phyloP scores from a whole-genome alignment of 176 grass and related monocot species.

The Ensete glaucum region DNA sequence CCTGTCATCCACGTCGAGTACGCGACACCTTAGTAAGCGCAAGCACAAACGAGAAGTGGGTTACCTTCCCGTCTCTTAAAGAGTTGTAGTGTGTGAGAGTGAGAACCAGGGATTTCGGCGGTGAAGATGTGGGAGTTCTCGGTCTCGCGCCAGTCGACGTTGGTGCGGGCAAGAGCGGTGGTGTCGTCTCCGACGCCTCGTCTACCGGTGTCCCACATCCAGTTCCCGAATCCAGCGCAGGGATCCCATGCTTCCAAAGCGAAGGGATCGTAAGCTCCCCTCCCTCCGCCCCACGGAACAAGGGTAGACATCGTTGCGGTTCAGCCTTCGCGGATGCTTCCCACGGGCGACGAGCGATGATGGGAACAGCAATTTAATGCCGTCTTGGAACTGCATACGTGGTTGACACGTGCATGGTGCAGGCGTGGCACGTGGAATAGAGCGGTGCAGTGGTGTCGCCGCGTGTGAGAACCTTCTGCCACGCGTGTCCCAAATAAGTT shows the following conservation, averaged over 20 bases:
- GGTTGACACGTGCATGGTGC: not conserved
- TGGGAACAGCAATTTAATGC: not conserved
- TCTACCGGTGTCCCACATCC: not conserved
- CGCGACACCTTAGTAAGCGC: not conserved
- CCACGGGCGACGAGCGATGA: not conserved
- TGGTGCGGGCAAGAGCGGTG: slow-evolving; percentile 7
- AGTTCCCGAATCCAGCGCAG: not conserved
- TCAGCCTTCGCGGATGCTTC: not conserved
- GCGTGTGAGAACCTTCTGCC: too few species aligned
- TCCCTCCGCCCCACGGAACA: not conserved
- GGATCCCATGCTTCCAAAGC: slow-evolving; percentile 4
- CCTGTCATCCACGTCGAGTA: not conserved
- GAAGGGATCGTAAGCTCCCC: slow-evolving; percentile 1
- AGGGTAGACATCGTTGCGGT: not conserved
- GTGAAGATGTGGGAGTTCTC: slow-evolving; percentile 16
- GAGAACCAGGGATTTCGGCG: slow-evolving; percentile 13
- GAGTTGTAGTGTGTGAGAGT: too few species aligned
- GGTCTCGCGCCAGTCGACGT: slow-evolving; percentile 24
- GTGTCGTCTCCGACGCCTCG: not conserved
- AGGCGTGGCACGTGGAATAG: too few species aligned
- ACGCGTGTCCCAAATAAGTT: too few species aligned
- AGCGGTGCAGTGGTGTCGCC: too few species aligned
- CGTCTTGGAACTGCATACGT: not conserved
- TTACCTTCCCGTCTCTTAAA: too few species aligned
- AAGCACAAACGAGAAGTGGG: not conserved